Evolutionary conservation across 2,329 filamentous ascomycete species (phyloP).

Genomic region (Aquanectria penicillioides): DNA sequence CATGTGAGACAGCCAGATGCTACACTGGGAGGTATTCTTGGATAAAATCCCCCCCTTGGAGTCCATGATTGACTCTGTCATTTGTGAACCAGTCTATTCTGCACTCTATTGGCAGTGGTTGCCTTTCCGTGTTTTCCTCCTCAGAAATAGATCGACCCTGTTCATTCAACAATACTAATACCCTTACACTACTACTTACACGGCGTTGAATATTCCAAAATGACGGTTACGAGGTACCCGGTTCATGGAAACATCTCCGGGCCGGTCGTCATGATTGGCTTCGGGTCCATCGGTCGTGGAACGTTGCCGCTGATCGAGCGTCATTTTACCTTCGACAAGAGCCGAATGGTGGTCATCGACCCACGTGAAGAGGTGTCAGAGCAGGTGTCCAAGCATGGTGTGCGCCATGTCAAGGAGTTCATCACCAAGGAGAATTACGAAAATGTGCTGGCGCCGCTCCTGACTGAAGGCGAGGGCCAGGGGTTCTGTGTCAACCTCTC

Average conservation of each 20-base stretch:
- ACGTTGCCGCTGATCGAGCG: background rate
- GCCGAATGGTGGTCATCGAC: slow-evolving; percentile 5
- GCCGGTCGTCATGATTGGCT: background rate
- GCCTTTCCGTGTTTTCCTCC: too few species aligned
- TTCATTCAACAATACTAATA: too few species aligned
- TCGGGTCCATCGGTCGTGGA: background rate
- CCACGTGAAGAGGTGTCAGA: background rate
- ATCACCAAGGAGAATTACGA: slow-evolving; percentile 1
- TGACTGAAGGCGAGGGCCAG: background rate
- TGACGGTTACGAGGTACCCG: background rate
- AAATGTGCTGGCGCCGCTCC: background rate
- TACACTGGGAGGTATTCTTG: too few species aligned
- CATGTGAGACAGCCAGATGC: too few species aligned
- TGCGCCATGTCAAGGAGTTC: slow-evolving; percentile 6
- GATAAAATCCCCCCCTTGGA: too few species aligned
- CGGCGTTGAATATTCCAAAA: too few species aligned
- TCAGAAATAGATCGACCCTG: too few species aligned
- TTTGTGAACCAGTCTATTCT: too few species aligned
- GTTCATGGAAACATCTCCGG: background rate
- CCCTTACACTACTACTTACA: too few species aligned
- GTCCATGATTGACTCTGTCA: too few species aligned
- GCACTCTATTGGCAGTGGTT: too few species aligned
- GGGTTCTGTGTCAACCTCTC: slow-evolving; percentile 3
- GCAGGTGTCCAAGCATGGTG: background rate
- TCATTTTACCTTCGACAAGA: background rate